phyloP scores from a whole-genome alignment of 805 yeast genomes.

The Ogataea populi-albae region DNA sequence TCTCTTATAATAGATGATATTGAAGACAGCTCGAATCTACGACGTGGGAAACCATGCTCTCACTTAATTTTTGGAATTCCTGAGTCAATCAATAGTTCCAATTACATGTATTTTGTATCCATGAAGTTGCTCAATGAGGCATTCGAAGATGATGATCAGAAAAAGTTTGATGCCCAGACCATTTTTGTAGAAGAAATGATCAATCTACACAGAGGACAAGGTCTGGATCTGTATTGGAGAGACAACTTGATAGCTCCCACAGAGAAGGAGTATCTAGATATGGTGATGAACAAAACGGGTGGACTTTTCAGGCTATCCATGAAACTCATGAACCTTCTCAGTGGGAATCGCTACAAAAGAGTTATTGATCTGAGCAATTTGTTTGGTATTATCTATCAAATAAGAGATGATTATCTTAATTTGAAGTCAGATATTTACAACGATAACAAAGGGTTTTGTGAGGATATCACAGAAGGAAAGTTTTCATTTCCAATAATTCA shows the following conservation, averaged over 20 bases:
- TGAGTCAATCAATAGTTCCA: conserved; percentile 77
- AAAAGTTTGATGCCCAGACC: conserved; percentile 30
- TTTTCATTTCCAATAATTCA: conserved; percentile 84
- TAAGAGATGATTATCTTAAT: conserved; percentile 81
- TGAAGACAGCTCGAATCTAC: conserved; percentile 68
- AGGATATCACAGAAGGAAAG: conserved; percentile 88
- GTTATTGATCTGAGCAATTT: conserved; percentile 65
- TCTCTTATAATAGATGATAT: conserved; percentile 81
- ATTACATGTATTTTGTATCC: conserved; percentile 76
- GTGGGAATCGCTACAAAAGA: conserved; percentile 12
- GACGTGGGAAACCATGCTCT: conserved; percentile 80
- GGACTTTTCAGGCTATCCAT: conserved; percentile 80
- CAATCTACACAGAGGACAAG: conserved; percentile 86
- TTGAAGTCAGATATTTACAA: conserved; percentile 49
- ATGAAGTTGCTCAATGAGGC: conserved; percentile 43
- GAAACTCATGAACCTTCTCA: conserved; percentile 47
- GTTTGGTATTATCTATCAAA: conserved; percentile 81
- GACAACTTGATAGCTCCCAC: conserved; percentile 58
- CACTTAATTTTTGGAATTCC: conserved; percentile 77
- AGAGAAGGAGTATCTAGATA: conserved; percentile 61
- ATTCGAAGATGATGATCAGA: conserved; percentile 15
- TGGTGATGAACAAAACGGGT: conserved; percentile 89
- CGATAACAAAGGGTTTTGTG: conserved; percentile 74
- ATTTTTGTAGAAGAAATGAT: conserved; percentile 71
- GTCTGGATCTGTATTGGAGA: conserved; percentile 86